These are phyloP conservation scores for Lachnellula hyalina DNA, from an alignment of 2,329 filamentous ascomycete species.

Conservation along the genomic window DNA sequence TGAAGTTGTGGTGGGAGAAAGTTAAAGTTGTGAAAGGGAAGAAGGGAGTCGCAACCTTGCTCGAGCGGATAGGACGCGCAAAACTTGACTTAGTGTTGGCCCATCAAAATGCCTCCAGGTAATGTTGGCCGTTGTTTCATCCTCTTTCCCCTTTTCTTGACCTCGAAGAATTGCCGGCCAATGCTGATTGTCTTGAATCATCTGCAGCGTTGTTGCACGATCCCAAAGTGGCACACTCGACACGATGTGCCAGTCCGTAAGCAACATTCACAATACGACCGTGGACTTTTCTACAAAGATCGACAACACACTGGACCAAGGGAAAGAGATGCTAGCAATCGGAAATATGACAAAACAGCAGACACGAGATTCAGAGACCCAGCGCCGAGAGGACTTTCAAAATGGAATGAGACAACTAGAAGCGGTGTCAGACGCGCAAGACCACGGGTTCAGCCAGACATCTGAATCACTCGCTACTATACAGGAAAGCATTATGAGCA, in stretches of 20 bases:
- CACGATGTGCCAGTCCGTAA: background rate
- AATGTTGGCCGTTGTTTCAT: background rate
- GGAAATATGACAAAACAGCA: background rate
- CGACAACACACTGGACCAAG: background rate
- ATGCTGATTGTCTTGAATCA: background rate
- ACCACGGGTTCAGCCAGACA: background rate
- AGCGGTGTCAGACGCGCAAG: background rate
- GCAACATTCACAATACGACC: background rate
- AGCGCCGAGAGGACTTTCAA: background rate
- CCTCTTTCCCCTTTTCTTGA: background rate
- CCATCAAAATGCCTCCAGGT: background rate
- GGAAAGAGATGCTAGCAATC: background rate
- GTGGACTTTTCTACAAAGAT: background rate
- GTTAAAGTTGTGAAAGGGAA: background rate
- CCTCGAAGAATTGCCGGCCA: fast-evolving
- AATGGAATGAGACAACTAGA: background rate
- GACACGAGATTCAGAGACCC: background rate
- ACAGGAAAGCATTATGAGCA: background rate
- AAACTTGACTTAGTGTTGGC: background rate
- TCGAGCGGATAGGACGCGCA: background rate
- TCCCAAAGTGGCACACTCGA: background rate
- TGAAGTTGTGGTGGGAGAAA: background rate
- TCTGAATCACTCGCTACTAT: background rate
- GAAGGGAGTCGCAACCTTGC: background rate
- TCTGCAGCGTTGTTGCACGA: background rate